Conservation (phyloP, 306 rosid species). For the Pueraria montana region DNA sequence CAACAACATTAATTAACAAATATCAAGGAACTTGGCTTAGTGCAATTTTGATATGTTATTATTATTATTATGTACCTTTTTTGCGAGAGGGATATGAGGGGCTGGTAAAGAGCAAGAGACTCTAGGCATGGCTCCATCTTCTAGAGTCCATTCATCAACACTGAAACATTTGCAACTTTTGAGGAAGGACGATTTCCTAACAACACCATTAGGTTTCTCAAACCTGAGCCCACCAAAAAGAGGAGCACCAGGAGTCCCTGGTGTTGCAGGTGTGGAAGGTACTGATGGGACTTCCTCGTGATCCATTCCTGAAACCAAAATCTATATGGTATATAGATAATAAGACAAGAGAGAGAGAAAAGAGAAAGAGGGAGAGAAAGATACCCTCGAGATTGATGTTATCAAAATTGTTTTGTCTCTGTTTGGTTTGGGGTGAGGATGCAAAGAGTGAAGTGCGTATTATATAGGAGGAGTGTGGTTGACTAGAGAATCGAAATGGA, state of each 20-base stretch:
- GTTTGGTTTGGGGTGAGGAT: conserved; percentile 42
- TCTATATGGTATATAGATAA: not conserved
- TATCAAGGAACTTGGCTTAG: not conserved
- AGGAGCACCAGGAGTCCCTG: conserved; percentile 86
- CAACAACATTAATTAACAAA: not conserved
- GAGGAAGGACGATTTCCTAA: conserved; percentile 68
- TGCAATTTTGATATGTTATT: not conserved
- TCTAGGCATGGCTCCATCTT: conserved; percentile 74
- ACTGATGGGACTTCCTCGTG: conserved; percentile 65
- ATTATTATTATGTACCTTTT: conserved; percentile 58
- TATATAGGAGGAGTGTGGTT: conserved; percentile 50
- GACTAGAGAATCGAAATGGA: conserved; percentile 57
- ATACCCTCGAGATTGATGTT: conserved; percentile 33
- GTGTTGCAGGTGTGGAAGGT: conserved; percentile 81
- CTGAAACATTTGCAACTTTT: conserved; percentile 68
- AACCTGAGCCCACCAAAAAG: conserved; percentile 71
- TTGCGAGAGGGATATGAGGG: conserved; percentile 77
- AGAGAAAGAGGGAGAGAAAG: not conserved
- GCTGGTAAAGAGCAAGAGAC: conserved; percentile 72
- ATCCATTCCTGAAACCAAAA: conserved; percentile 52
- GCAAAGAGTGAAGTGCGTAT: not conserved
- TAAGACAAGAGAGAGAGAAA: not conserved
- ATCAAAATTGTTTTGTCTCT: conserved; percentile 34
- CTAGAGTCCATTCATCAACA: conserved; percentile 69
- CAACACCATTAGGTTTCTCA: conserved; percentile 52